Conservation (phyloP, 495 filamentous ascomycete genomes). For the Mycothermus thermophilus region DNA sequence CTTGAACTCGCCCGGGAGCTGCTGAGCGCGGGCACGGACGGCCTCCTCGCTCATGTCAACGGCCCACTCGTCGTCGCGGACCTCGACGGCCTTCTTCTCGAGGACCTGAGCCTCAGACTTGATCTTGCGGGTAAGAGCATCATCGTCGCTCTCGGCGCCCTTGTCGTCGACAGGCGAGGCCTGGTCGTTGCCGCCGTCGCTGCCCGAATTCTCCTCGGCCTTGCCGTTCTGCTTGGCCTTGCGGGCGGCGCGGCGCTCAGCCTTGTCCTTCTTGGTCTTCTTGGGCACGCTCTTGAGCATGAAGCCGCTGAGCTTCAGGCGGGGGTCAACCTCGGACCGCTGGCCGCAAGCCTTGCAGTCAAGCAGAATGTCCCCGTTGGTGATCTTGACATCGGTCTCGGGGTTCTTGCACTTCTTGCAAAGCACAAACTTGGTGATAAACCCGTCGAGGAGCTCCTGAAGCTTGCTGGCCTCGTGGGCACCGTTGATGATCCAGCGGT, state of each 20-base stretch:
- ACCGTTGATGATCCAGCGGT: slow-evolving; percentile 99
- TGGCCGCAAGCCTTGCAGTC: slow-evolving; percentile 99
- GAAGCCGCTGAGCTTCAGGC: slow-evolving; percentile 92
- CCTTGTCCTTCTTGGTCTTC: slow-evolving; percentile 93
- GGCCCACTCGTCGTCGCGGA: slow-evolving; percentile 82
- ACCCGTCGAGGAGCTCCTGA: slow-evolving; percentile 94
- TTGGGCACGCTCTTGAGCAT: slow-evolving; percentile 85
- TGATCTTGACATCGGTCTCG: slow-evolving; percentile 89
- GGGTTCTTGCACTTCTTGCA: slow-evolving; percentile 99
- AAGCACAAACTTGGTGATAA: slow-evolving; percentile 94
- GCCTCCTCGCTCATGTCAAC: slow-evolving; percentile 91
- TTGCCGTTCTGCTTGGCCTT: slow-evolving; percentile 73
- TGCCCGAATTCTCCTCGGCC: slow-evolving; percentile 42
- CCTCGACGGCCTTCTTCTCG: slow-evolving; percentile 38
- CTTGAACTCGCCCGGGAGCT: slow-evolving; percentile 84
- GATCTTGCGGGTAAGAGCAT: slow-evolving; percentile 82
- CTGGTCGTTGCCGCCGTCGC: slow-evolving; percentile 58
- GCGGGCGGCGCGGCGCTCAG: slow-evolving; percentile 72
- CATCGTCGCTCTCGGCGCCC: slow-evolving; percentile 72
- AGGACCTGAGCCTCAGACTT: slow-evolving; percentile 69
- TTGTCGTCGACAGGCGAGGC: slow-evolving; percentile 50
- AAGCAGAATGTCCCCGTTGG: slow-evolving; percentile 75
- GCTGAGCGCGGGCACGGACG: slow-evolving; percentile 82
- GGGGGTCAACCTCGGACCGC: slow-evolving; percentile 75
- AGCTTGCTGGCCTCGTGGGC: slow-evolving; percentile 91